phyloP scores from a whole-genome alignment of 352 stramenopile species.

The Phytophthora hybrid region DNA sequence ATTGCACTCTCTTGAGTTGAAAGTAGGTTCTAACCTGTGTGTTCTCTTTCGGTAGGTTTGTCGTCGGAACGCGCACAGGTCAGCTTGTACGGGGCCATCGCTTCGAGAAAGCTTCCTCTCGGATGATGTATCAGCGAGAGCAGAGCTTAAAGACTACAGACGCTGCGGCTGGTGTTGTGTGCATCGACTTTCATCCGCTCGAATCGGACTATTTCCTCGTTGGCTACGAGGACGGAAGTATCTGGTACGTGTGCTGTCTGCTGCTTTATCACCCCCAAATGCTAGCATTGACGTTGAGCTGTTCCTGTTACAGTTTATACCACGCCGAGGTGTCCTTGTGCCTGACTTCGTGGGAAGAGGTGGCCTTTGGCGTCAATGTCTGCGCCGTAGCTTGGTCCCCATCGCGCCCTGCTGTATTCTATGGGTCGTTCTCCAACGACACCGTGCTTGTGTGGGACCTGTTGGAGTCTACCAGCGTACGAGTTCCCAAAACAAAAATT shows the following conservation, averaged over 20 bases:
- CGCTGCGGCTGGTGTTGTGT: conserved; percentile 41
- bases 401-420: conserved; percentile 62
- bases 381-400: conserved; percentile 60
- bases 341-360: conserved; percentile 67
- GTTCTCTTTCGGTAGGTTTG: conserved; percentile 39
- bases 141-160: conserved; percentile 16
- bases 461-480: conserved; percentile 50
- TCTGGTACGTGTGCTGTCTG: conserved; percentile 42
- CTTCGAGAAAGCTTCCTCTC: conserved; percentile 41
- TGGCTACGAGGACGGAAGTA: conserved; percentile 65
- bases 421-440: conserved; percentile 58
- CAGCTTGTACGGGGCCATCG: conserved; percentile 49
- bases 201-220: conserved; percentile 64
- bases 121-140: conserved; percentile 32
- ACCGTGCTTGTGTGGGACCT: conserved; percentile 66
- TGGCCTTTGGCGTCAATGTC: conserved; percentile 49
- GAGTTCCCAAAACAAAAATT: background rate
- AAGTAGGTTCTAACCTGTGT: background rate
- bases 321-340: conserved; percentile 41
- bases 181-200: conserved; percentile 66
- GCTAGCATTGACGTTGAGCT: background rate
- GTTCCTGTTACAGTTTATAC: conserved; percentile 51
- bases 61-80: conserved; percentile 58
- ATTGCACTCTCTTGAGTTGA: background rate
- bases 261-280: background rate